Percentiles rank a stretch among this genome's conserved stretches.
Conservation (phyloP, 441 rosid genomes). For the Breynia disticha region DNA sequence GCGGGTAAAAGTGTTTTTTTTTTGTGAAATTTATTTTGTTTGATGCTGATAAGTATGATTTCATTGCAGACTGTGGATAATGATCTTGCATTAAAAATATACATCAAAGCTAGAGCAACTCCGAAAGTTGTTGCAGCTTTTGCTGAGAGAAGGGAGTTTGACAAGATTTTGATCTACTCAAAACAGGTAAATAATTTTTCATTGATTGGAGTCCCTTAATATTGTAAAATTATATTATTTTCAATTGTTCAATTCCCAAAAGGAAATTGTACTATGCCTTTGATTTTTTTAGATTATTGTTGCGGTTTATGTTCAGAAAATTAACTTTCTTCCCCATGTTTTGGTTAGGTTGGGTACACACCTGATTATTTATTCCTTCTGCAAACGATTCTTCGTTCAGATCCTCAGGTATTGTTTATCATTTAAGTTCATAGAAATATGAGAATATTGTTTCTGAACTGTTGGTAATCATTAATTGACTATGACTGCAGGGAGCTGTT, state of each 20-base stretch:
- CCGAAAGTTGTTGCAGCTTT: slow-evolving; percentile 99
- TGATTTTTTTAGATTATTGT: background rate
- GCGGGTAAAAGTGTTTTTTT: background rate
- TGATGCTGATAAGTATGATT: slow-evolving; percentile 5
- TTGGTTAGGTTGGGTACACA: slow-evolving; percentile 86
- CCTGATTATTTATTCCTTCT: slow-evolving; percentile 98
- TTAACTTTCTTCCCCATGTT: slow-evolving; percentile 4
- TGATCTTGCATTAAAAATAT: slow-evolving; percentile 96
- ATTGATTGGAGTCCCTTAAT: background rate
- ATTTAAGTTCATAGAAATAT: background rate
- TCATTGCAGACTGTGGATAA: slow-evolving; percentile 91
- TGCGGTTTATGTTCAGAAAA: background rate
- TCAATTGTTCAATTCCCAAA: background rate
- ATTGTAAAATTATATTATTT: background rate
- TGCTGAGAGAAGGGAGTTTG: slow-evolving; percentile 99
- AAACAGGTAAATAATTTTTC: slow-evolving; percentile 61
- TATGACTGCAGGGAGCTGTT: slow-evolving; percentile 78
- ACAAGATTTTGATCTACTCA: slow-evolving; percentile 92
- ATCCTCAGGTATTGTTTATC: slow-evolving; percentile 86
- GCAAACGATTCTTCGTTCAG: slow-evolving; percentile 97
- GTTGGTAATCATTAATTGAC: background rate
- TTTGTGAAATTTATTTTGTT: background rate
- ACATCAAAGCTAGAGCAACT: slow-evolving; percentile 97
- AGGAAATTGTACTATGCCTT: background rate
- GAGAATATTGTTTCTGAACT: background rate